Evolutionary conservation across 2,329 filamentous ascomycete species (phyloP).

Genomic region (Cladophialophora chaetospira): DNA sequence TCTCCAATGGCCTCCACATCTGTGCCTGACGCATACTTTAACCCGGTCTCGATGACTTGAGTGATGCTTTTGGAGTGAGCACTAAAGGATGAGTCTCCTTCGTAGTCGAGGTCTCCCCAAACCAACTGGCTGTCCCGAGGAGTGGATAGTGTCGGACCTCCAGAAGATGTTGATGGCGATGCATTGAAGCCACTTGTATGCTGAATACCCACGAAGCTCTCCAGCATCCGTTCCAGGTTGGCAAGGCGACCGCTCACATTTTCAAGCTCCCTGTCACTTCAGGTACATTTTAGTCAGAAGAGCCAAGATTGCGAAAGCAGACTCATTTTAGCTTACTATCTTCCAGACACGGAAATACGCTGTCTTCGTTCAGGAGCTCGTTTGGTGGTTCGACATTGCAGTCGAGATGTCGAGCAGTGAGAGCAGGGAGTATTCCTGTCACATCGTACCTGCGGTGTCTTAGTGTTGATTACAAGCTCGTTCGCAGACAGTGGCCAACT

Average conservation of each 20-base stretch:
- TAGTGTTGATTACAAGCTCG: background rate
- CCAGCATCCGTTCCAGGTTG: conserved; percentile 50
- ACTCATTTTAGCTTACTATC: conserved; percentile 41
- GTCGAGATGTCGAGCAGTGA: conserved; percentile 43
- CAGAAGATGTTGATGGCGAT: conserved; percentile 9
- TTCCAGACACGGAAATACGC: conserved; percentile 45
- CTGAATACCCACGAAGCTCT: conserved; percentile 39
- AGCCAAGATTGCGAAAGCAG: conserved; percentile 33
- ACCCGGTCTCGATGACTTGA: conserved; percentile 18
- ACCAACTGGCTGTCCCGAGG: conserved; percentile 36
- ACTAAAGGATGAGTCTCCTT: conserved; percentile 53
- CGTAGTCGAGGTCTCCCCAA: conserved; percentile 41
- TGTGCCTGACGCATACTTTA: background rate
- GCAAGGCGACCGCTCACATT: conserved; percentile 53
- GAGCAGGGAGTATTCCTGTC: conserved; percentile 47
- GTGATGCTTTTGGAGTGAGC: conserved; percentile 50
- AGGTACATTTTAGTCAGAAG: background rate
- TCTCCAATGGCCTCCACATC: conserved; percentile 6
- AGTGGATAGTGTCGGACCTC: conserved; percentile 18
- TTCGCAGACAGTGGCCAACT: background rate
- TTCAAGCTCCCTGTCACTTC: conserved; percentile 54
- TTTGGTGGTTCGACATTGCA: conserved; percentile 43
- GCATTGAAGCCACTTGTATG: conserved; percentile 7
- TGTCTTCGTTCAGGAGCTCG: conserved; percentile 42
- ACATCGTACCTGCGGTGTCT: conserved; percentile 41